Base-by-base conservation (phyloP, 2,329 filamentous ascomycete genomes). In the Leptographium procerum region DNA sequence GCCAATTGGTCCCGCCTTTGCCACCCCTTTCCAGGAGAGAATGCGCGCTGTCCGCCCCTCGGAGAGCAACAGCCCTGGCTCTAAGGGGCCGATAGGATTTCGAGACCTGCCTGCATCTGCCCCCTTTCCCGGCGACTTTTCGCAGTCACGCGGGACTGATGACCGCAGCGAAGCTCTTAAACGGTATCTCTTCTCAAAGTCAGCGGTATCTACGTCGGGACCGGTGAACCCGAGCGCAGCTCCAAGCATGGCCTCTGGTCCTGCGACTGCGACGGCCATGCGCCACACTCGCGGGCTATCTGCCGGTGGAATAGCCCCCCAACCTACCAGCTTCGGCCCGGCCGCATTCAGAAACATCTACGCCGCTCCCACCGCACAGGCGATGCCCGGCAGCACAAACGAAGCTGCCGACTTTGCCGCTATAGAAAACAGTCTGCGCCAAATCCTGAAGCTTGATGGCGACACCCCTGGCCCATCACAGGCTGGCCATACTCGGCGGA, bases 1-100 rank as follows among this genome's bases (percentile, higher is more conserved):
- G 52, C 73, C 77, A 33, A 80, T 84, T 64, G 86, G 80, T 4
- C 84, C 84, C 31, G 80, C 86, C 2, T 88, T 89, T 68, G 85
- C 86, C 5, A 86, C 85, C 0, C 81, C 83, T 0, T 86, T 83
- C 64, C 73, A 79, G 7, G 81, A 85, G 60, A 79, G 83, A 50
- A 84, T 86, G 60, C 77, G 76, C 59, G 82, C 81, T 56, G 80
- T 77, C 26, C 76, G 75, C 22, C 69, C 71, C 13, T 67, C 57
- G 48, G 68, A 69, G 22, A 22, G 28, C 22, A 51, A n/a, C 19
- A n/a, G 29, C 5, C 22, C 57, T n/a, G 55, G 52, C n/a, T 13
- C 48, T 2, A 22, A 19, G 16, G 34, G 31, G 0, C 29, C 40
- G 14, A 16, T 52, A 2, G 59, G 57, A 1, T 57, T 59, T 9